Percentiles rank a stretch among this genome's conserved stretches.
phyloP scores from a whole-genome alignment of 2,329 filamentous ascomycete genomes.

The Leptographium lundbergii region DNA sequence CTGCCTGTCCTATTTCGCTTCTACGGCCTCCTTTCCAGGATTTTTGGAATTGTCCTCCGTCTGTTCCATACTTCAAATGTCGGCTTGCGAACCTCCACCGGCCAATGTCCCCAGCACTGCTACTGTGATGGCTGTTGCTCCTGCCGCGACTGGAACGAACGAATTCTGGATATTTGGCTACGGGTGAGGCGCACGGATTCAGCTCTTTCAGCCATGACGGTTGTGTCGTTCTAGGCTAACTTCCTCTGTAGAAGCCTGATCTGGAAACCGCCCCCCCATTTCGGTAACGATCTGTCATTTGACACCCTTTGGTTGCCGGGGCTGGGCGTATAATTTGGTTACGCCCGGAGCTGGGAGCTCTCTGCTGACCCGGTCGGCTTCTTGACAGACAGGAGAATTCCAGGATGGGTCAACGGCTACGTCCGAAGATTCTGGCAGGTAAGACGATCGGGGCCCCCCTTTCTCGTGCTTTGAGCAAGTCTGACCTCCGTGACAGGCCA shows the following conservation, averaged over 20 bases:
- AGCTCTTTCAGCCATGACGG: not conserved
- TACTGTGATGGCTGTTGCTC: not conserved
- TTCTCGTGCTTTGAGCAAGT: no score
- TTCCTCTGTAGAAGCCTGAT: constrained; percentile 64
- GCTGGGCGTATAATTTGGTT: no score
- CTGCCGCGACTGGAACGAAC: constrained; percentile 13
- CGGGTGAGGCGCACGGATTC: constrained; percentile 43
- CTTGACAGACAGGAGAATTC: constrained; percentile 60
- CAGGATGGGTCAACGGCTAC: constrained; percentile 86
- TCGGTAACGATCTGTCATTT: constrained; percentile 44
- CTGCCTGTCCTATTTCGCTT: not conserved
- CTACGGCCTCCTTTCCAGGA: not conserved
- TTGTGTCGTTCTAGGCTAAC: not conserved
- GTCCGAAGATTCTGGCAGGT: constrained; percentile 98
- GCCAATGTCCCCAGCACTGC: not conserved
- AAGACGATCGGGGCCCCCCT: constrained; percentile 21
- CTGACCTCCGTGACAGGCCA: constrained; percentile 3
- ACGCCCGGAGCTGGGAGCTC: no score
- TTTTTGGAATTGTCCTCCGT: not conserved
- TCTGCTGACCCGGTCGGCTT: not conserved
- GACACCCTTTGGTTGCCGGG: no score
- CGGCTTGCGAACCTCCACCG: not conserved
- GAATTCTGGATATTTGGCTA: constrained; percentile 98
- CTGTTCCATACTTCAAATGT: not conserved
- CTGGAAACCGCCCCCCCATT: constrained; percentile 96